Evolutionary conservation across 2,329 filamentous ascomycete genomes (phyloP), one percentile per base, ranked within the genome.

Genomic region (Hypoxylon sp.): DNA sequence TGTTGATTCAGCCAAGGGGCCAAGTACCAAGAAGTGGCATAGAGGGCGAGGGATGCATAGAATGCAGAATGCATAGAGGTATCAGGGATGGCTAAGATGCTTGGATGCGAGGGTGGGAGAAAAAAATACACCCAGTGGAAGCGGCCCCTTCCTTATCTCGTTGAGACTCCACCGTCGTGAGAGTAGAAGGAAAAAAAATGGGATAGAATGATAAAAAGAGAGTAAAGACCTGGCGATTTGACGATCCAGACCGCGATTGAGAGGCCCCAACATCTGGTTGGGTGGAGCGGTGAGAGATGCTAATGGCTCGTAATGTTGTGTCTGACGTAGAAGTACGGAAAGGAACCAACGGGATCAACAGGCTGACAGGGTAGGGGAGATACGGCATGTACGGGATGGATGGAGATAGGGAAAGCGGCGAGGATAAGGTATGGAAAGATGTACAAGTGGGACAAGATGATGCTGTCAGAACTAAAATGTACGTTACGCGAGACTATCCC

Each of bases 171-270:
- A 65, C 62, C 44, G n/a, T 28, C 49, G 49, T 43, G 30, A 41
- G 56, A 47, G 34, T 22, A 39, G 24, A 34, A 54, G 49, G 28
- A 51, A 51, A 49, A 46, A 61, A 57, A 59, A 44, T 34, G 28
- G 28, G 28, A 50, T 24, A 17, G n/a, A 37, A 50, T 28, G 24
- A 30, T 24, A 20, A 56, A 56, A 64, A 56, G 50, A 64, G 47
- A 32, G 58, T 52, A 52, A 63, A 46, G 47, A 61, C 57, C 57
- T 61, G 51, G 60, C 62, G 58, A 53, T 59, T 57, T 59, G 57
- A 50, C 55, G 63, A 68, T 68, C 65, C 65, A 68, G 65, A 61
- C 65, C 63, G 63, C 44, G 53, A 66, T 66, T 60, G 51, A 61
- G 59, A 65, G 50, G 51, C 39, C 48, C 51, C 43, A 32, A 52